These are phyloP conservation scores for Hypsizygus marmoreus DNA, from an alignment of 768 basidiomycete genomes.

Conservation along the genomic window DNA sequence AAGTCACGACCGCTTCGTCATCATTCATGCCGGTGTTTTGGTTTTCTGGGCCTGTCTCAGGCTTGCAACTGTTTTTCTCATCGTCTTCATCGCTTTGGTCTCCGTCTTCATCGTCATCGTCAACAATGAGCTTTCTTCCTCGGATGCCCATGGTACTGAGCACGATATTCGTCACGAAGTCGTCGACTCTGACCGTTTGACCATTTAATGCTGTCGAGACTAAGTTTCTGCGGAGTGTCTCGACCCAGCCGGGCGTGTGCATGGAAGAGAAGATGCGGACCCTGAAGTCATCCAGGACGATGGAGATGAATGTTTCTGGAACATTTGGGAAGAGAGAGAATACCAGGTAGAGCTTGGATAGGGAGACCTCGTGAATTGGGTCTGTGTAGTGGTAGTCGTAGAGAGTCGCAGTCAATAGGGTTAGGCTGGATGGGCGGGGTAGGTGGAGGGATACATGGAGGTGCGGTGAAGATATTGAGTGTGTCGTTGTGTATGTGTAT, in stretches of 20 bases:
- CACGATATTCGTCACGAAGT: slow-evolving; percentile 35
- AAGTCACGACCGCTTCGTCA: slow-evolving; percentile 34
- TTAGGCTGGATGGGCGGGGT: slow-evolving; percentile 28
- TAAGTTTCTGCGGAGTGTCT: slow-evolving; percentile 36
- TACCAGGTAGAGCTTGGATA: slow-evolving; percentile 20
- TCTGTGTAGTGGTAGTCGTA: slow-evolving; percentile 34
- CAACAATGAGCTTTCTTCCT: neutral
- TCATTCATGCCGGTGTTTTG: slow-evolving; percentile 12
- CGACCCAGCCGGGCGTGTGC: slow-evolving; percentile 38
- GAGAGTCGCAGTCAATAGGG: slow-evolving; percentile 31
- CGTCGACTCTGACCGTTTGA: slow-evolving; percentile 39
- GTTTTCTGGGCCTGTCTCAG: neutral
- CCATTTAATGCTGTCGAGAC: slow-evolving; percentile 40
- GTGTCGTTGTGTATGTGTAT: slow-evolving; percentile 5
- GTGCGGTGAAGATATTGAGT: slow-evolving; percentile 16
- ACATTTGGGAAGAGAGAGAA: slow-evolving; percentile 42
- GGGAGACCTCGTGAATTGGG: slow-evolving; percentile 20
- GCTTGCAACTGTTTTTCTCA: neutral
- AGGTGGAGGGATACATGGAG: slow-evolving; percentile 27
- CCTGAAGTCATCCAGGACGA: slow-evolving; percentile 37
- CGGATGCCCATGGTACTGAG: slow-evolving; percentile 22
- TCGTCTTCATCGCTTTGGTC: neutral
- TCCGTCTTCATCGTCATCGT: neutral
- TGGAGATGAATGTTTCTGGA: slow-evolving; percentile 35
- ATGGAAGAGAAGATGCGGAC: slow-evolving; percentile 34